A percentile compares a stretch with the other conserved stretches of the same genome.
Conservation (phyloP, 2,329 filamentous ascomycete genomes). For the Sporothrix pallida region DNA sequence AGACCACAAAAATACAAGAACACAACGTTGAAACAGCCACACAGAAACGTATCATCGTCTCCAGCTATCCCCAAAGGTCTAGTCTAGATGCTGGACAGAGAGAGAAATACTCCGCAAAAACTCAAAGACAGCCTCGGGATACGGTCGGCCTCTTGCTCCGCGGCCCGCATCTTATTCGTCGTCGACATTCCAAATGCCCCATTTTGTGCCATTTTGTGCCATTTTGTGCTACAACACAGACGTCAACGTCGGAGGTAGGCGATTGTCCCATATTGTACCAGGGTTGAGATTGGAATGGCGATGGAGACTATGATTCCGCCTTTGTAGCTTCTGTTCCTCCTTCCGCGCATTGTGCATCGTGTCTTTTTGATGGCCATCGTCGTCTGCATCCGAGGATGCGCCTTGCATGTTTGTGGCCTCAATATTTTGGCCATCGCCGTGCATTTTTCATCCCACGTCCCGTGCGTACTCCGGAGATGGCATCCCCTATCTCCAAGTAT, state of each 20-base stretch:
- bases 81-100: background rate
- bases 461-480: too few relatives aligned
- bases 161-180: background rate
- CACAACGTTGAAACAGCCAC: conserved; percentile 15
- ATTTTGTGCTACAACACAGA: background rate
- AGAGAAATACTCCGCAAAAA: too few relatives aligned
- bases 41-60: conserved; percentile 2
- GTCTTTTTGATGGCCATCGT: too few relatives aligned
- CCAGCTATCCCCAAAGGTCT: background rate
- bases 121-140: too few relatives aligned
- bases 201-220: too few relatives aligned
- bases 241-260: background rate
- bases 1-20: background rate
- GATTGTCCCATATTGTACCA: background rate
- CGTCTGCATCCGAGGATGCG: too few relatives aligned
- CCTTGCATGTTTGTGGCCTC: too few relatives aligned
- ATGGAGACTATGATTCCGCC: background rate
- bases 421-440: too few relatives aligned
- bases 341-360: too few relatives aligned
- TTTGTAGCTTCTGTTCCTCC: background rate
- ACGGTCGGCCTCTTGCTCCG: background rate
- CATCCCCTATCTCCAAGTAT: too few relatives aligned
- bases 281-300: too few relatives aligned
- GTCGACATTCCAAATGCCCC: background rate
- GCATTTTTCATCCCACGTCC: background rate